A percentile compares a stretch with the other conserved stretches of the same genome.
These are phyloP conservation scores for Pichia thaimueangensis DNA, from an alignment of 805 yeast genomes.

Conservation along the genomic window DNA sequence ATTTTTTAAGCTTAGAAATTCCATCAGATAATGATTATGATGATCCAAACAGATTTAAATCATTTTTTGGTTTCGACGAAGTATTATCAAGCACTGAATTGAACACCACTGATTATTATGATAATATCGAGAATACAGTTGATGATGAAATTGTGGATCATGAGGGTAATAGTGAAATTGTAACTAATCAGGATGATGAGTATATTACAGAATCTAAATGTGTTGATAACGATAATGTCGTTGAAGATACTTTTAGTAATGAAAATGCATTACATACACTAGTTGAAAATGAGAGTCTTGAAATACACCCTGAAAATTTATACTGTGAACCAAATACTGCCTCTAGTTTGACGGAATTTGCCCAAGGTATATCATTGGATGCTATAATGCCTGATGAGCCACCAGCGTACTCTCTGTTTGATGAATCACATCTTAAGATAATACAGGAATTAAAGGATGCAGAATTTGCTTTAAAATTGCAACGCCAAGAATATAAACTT, in stretches of 20 bases:
- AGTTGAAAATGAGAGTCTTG: background rate
- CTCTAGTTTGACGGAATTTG: no score
- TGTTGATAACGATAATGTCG: no score
- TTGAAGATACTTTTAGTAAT: no score
- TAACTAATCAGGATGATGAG: no score
- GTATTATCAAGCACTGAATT: background rate
- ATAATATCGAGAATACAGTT: background rate
- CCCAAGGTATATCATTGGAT: background rate
- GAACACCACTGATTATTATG: no score
- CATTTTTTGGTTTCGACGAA: constrained; percentile 5
- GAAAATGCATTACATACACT: no score
- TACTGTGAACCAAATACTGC: background rate
- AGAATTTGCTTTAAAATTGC: background rate
- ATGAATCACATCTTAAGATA: background rate
- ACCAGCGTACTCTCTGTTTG: constrained; percentile 9
- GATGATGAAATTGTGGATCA: background rate
- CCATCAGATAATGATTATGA: constrained; percentile 9
- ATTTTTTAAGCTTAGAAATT: constrained; percentile 5
- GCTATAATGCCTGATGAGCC: constrained; percentile 2
- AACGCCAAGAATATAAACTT: background rate
- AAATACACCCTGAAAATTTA: background rate
- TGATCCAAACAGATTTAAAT: constrained; percentile 4
- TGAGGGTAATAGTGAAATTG: no score
- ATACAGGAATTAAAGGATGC: background rate
- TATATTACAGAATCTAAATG: no score